A percentile compares a stretch with the other conserved stretches of the same genome.
phyloP scores from a whole-genome alignment of 1,139 yeast species.

The Lodderomyces pseudojiufengensis region DNA sequence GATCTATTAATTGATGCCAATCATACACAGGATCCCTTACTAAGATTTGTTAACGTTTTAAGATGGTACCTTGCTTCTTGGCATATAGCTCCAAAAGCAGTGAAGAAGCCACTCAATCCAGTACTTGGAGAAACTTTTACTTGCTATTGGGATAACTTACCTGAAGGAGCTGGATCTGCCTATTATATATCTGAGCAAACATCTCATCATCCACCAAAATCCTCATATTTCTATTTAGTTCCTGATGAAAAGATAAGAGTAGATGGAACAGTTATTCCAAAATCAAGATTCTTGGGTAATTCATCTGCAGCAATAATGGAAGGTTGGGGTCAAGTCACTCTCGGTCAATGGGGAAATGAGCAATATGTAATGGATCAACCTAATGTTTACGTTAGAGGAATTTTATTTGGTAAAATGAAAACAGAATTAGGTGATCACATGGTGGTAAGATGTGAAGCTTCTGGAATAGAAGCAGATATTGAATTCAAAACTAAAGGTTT shows the following conservation, averaged over 20 bases:
- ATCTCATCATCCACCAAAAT: conserved; percentile 97
- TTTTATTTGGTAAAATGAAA: conserved; percentile 82
- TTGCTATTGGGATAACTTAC: conserved; percentile 63
- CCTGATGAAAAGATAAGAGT: conserved; percentile 80
- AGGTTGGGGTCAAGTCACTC: conserved; percentile 72
- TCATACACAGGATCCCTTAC: conserved; percentile 49
- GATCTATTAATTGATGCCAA: conserved; percentile 70
- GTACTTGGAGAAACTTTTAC: conserved; percentile 87
- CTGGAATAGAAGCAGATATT: conserved; percentile 68
- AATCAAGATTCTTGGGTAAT: conserved; percentile 85
- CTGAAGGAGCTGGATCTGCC: conserved; percentile 50
- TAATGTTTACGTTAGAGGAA: conserved; percentile 93
- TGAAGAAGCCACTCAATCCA: conserved; percentile 93
- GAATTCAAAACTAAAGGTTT: conserved; percentile 96
- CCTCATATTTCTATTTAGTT: conserved; percentile 83
- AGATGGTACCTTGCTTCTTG: conserved; percentile 93
- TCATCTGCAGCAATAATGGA: conserved; percentile 98
- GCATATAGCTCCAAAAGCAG: conserved; percentile 99
- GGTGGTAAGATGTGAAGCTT: conserved; percentile 59
- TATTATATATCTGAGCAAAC: conserved; percentile 91
- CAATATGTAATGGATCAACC: conserved; percentile 84
- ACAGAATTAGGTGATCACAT: conserved; percentile 92
- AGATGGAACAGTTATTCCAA: conserved; percentile 87
- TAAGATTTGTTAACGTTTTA: conserved; percentile 68
- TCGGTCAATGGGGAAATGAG: conserved; percentile 63